Conservation (phyloP, 257 asterid species). For the Rehmannia glutinosa region DNA sequence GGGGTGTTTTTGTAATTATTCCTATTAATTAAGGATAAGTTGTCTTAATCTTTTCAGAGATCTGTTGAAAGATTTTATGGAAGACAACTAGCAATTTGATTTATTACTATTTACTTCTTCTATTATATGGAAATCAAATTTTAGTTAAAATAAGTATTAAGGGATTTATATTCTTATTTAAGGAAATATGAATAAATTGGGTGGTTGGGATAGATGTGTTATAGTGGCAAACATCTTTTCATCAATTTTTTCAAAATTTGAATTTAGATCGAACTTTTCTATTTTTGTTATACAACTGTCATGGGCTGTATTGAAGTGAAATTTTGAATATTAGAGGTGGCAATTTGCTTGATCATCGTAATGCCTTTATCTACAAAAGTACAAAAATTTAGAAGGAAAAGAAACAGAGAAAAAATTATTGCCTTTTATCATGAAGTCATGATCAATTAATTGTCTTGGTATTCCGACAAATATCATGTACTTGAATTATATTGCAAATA, state of each 20-base stretch:
- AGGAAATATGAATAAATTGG: neutral
- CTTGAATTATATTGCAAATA: neutral
- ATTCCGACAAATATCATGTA: neutral
- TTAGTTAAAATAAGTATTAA: too few species aligned
- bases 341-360: neutral
- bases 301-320: conserved; percentile 14
- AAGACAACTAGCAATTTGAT: neutral
- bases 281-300: conserved; percentile 19
- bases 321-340: neutral
- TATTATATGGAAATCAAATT: too few species aligned
- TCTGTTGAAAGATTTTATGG: neutral
- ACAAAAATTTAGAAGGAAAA: neutral
- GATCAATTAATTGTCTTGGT: neutral
- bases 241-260: conserved; percentile 6
- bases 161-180: neutral
- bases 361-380: conserved; percentile 6
- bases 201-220: too few species aligned
- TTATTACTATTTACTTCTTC: too few species aligned
- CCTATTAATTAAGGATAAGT: neutral
- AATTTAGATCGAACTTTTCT: neutral
- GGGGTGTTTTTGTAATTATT: too few species aligned
- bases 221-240: conserved; percentile 4
- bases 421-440: neutral
- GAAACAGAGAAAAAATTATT: neutral
- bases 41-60: neutral